A percentile compares a stretch with the other conserved stretches of the same genome.
phyloP scores from a whole-genome alignment of 2,329 filamentous ascomycete genomes.

The Polytolypa hystricis region DNA sequence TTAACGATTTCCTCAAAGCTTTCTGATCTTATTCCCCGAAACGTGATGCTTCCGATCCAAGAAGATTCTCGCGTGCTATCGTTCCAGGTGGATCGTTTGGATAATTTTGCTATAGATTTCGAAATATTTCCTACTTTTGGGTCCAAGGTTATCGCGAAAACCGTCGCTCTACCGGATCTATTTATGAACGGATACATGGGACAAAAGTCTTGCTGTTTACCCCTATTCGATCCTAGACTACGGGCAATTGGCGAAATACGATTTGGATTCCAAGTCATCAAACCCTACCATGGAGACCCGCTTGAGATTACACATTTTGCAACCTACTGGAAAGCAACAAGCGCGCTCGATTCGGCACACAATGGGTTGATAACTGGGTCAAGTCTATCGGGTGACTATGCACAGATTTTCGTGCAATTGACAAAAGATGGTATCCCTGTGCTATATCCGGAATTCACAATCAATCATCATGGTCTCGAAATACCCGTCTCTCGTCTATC shows the following conservation, averaged over 20 bases:
- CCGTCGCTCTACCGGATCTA: conserved; percentile 76
- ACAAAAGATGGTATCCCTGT: conserved; percentile 81
- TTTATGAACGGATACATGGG: conserved; percentile 55
- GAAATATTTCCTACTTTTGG: conserved; percentile 97
- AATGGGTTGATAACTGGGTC: conserved; percentile 88
- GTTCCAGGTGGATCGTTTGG: conserved; percentile 90
- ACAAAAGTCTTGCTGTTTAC: conserved; percentile 73
- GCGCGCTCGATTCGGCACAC: conserved; percentile 74
- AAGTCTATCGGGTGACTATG: conserved; percentile 90
- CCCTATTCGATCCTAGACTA: conserved; percentile 83
- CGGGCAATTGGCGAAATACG: conserved; percentile 86
- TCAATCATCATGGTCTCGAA: conserved; percentile 63
- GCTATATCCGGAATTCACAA: conserved; percentile 74
- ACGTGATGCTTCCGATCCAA: conserved; percentile 88
- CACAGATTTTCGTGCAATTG: conserved; percentile 81
- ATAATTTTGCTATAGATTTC: conserved; percentile 89
- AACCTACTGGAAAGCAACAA: conserved; percentile 98
- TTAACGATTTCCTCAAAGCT: conserved; percentile 94
- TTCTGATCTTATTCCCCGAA: conserved; percentile 91
- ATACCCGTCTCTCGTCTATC: conserved; percentile 72
- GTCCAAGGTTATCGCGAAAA: conserved; percentile 93
- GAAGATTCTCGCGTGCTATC: conserved; percentile 89
- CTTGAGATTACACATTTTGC: conserved; percentile 97
- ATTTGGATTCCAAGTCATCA: conserved; percentile 93
- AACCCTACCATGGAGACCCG: conserved; percentile 83